Evolutionary conservation across 164 flowering plant species (phyloP).

Genomic region (Vitis riparia): DNA sequence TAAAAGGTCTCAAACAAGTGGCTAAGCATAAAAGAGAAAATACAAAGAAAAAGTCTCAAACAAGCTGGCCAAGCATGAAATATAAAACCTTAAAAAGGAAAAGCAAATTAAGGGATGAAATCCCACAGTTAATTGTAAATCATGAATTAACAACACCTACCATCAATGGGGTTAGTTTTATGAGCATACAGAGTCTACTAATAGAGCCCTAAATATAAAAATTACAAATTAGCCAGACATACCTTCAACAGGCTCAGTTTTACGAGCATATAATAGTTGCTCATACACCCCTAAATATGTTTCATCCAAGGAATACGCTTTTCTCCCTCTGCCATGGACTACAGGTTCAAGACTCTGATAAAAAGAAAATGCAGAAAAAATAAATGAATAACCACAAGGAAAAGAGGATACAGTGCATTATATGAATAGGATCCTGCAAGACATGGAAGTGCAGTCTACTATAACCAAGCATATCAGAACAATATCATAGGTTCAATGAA

Average conservation of each 20-base stretch:
- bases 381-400: background rate
- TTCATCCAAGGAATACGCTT: conserved; percentile 66
- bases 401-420: background rate
- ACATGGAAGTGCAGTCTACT: background rate
- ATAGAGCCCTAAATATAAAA: background rate
- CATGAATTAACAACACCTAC: no score
- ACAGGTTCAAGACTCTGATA: conserved; percentile 70
- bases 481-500: background rate
- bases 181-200: background rate
- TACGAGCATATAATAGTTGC: conserved; percentile 81
- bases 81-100: no score
- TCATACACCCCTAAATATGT: conserved; percentile 82
- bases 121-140: no score
- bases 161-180: no score
- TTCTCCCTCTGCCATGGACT: conserved; percentile 95
- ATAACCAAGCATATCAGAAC: background rate
- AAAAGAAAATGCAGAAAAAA: conserved; percentile 4
- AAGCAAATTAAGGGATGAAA: no score
- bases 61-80: no score
- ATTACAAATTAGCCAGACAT: background rate
- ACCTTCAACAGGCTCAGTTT: conserved; percentile 86
- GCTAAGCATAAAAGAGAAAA: no score
- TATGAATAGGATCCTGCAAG: background rate
- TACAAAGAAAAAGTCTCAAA: no score
- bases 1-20: no score